Evolutionary conservation across 2,329 filamentous ascomycete genomes (phyloP), one percentile per base, ranked within the genome.

Genomic region (Albifimbria verrucaria): DNA sequence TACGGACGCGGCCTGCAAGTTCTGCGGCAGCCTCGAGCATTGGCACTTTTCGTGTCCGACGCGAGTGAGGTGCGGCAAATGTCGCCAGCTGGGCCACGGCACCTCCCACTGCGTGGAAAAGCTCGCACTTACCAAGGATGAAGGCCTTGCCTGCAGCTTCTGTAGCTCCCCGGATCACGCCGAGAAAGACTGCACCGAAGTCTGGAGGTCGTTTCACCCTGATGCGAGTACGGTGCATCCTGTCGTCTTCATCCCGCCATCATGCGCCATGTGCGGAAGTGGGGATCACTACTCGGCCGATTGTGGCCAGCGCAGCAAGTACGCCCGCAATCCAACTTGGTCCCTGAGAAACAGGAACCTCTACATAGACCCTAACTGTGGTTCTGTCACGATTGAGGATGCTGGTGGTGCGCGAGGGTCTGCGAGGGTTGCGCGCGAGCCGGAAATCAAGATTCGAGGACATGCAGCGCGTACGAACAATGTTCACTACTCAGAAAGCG

Each of bases 61-160:
- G 5, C 74, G 72, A 28, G 66, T 67, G 28, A 75, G 81, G 55
- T 87, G 83, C 63, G 64, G 60, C 48, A 84, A 82, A 62, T 90
- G 88, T 67, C 78, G 75, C 47, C 81, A 86, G 65, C 72, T 80
- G 43, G 87, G 87, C 10, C 88, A 91, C 61, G 59, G 62, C 49
- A 67, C 70, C 18, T 59, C 67, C 1, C 59, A 69, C 7, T 90
- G 87, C 62, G 61, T 68, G 2, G 82, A 87, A 56, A 82, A 83
- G 55, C 73, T 88, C 42, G 66, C 68, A 3, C 58, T 78, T 49
- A 71, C 77, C 17, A 77, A 77, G 56, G 75, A 76, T 17, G 82
- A 86, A 52, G 75, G 76, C 21, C 70, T 79, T 46, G 76, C 78
- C 3, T 91, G 88, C 64, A 80, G 81, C 11, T 72, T 84, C 28